Evolutionary conservation across 2,329 filamentous ascomycete genomes (phyloP).

Genomic region (Periconia sp.): DNA sequence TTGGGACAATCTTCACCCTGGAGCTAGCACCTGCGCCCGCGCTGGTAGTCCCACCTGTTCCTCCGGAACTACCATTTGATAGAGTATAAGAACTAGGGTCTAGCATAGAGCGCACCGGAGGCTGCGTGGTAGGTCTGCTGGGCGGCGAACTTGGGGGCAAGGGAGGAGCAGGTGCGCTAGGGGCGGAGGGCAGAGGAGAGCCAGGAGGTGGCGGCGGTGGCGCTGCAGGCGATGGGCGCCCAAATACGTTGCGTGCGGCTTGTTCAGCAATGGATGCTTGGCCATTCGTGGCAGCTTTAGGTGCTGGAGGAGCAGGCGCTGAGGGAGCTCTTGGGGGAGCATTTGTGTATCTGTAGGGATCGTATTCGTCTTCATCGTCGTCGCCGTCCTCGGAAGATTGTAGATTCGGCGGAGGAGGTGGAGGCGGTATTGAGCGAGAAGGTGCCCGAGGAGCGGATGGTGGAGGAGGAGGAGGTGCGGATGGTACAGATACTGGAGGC

Average conservation of each 20-base stretch:
- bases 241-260: slow-evolving; percentile 61
- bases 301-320: slow-evolving; percentile 42
- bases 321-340: slow-evolving; percentile 16
- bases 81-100: slow-evolving; percentile 75
- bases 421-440: slow-evolving; percentile 34
- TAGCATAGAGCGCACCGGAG: slow-evolving; percentile 62
- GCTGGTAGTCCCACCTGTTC: slow-evolving; percentile 23
- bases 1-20: slow-evolving; percentile 49
- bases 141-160: slow-evolving; percentile 33
- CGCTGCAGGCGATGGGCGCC: slow-evolving; percentile 46
- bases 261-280: slow-evolving; percentile 57
- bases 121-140: slow-evolving; percentile 39
- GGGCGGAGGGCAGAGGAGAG: slow-evolving; percentile 44
- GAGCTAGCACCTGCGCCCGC: slow-evolving; percentile 22
- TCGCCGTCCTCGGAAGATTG: slow-evolving; percentile 7
- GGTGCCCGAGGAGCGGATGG: slow-evolving; percentile 30
- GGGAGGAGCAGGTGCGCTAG: slow-evolving; percentile 45
- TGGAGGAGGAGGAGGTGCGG: slow-evolving; percentile 39
- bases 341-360: slow-evolving; percentile 56
- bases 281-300: slow-evolving; percentile 51
- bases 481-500: slow-evolving; percentile 43
- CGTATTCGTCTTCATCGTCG: slow-evolving; percentile 22
- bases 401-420: slow-evolving; percentile 45
- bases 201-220: slow-evolving; percentile 48
- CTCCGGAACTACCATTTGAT: slow-evolving; percentile 42